Conservation (phyloP, 2,329 filamentous ascomycete species). For the Rasamsonia emersonii region DNA sequence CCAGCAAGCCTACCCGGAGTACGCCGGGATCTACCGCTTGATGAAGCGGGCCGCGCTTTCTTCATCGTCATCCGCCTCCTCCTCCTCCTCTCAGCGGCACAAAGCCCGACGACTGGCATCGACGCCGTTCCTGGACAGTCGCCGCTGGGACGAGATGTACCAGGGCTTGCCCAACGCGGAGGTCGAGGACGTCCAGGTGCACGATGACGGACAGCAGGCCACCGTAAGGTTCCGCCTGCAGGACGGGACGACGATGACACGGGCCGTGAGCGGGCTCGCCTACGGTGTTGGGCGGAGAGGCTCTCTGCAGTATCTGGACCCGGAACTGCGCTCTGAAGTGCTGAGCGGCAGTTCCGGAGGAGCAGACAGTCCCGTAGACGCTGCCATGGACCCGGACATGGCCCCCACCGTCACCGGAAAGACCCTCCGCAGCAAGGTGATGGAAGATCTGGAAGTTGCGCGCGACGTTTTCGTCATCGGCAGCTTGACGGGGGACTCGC, state of each 20-base stretch:
- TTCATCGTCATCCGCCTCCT: slow-evolving; percentile 11
- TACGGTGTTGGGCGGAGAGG: slow-evolving; percentile 52
- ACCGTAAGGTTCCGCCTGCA: slow-evolving; percentile 35
- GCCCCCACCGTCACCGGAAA: slow-evolving; percentile 16
- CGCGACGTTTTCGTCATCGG: slow-evolving; percentile 48
- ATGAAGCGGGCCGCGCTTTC: slow-evolving; percentile 47
- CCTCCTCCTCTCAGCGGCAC: slow-evolving; percentile 12
- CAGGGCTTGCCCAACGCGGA: slow-evolving; percentile 49
- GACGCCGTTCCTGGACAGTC: slow-evolving; percentile 38
- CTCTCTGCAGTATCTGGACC: slow-evolving; percentile 43
- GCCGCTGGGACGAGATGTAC: slow-evolving; percentile 44
- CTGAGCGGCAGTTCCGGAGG: slow-evolving; percentile 34
- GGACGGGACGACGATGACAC: slow-evolving; percentile 37
- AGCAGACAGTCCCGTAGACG: no score
- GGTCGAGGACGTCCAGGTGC: slow-evolving; percentile 31
- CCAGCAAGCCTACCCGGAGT: slow-evolving; percentile 54
- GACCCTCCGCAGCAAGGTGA: slow-evolving; percentile 45
- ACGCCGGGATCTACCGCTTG: slow-evolving; percentile 50
- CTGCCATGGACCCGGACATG: slow-evolving; percentile 1
- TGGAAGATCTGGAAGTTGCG: slow-evolving; percentile 45
- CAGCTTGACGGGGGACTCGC: slow-evolving; percentile 52
- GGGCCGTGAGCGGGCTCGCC: slow-evolving; percentile 41
- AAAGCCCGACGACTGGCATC: slow-evolving; percentile 28
- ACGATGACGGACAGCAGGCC: slow-evolving; percentile 22
- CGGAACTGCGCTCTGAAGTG: slow-evolving; percentile 40